A percentile compares a stretch with the other conserved stretches of the same genome.
phyloP scores from a whole-genome alignment of 2,329 filamentous ascomycete genomes.

The Xylariales sp. region DNA sequence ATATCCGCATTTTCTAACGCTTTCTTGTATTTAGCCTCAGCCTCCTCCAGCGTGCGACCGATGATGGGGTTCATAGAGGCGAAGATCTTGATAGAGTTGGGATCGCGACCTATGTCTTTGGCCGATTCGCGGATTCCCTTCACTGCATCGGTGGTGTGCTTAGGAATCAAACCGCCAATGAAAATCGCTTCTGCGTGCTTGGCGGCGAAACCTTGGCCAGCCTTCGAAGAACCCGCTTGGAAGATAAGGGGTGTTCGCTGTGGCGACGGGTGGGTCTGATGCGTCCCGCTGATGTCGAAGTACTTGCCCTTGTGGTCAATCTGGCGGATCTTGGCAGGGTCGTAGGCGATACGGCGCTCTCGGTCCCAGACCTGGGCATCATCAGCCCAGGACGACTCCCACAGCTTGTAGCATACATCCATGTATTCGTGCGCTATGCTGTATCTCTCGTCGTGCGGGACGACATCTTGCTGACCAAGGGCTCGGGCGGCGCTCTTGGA shows the following conservation, averaged over 20 bases:
- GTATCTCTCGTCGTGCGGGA: background rate
- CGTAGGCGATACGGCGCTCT: too few species aligned
- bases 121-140: background rate
- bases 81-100: background rate
- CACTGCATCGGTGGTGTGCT: background rate
- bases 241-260: background rate
- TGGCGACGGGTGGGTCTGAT: background rate
- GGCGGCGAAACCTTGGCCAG: too few species aligned
- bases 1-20: background rate
- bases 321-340: too few species aligned
- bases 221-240: too few species aligned
- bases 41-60: slow-evolving; percentile 1
- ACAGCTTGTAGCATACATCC: too few species aligned
- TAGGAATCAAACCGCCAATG: background rate
- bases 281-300: background rate
- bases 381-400: too few species aligned
- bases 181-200: background rate
- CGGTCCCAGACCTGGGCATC: too few species aligned
- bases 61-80: background rate
- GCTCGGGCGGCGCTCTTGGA: background rate
- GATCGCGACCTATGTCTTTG: background rate
- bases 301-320: background rate
- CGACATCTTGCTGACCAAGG: background rate
- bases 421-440: background rate
- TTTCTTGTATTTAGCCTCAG: background rate